Percentiles rank a stretch among this genome's conserved stretches.
Conservation (phyloP, 495 filamentous ascomycete genomes). For the Neurospora terricola region DNA sequence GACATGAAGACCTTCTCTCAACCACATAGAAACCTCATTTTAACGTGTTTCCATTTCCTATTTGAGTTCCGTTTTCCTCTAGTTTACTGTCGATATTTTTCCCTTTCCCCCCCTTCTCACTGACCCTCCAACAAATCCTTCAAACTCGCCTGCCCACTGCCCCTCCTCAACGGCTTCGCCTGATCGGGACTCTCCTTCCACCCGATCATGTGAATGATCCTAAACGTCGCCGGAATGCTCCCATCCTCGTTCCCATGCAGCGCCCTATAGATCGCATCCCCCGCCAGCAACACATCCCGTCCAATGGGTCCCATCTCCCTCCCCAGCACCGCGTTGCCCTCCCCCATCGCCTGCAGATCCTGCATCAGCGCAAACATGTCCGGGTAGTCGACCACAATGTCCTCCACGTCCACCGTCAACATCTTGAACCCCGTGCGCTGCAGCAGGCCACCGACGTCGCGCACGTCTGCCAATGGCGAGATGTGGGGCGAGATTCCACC, state of each 20-base stretch:
- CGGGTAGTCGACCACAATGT: conserved; percentile 94
- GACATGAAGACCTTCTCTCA: background rate
- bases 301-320: conserved; percentile 63
- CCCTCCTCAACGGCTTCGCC: conserved; percentile 66
- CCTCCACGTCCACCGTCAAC: conserved; percentile 94
- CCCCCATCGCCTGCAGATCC: conserved; percentile 91
- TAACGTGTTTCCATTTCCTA: background rate
- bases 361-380: conserved; percentile 82
- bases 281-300: conserved; percentile 78
- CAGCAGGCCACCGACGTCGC: conserved; percentile 82
- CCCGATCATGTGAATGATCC: conserved; percentile 93
- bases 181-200: conserved; percentile 85
- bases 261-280: conserved; percentile 78
- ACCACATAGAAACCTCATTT: background rate
- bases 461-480: conserved; percentile 82
- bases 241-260: conserved; percentile 66
- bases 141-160: conserved; percentile 71
- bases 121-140: conserved; percentile 63
- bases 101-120: background rate
- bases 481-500: conserved; percentile 84
- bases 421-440: conserved; percentile 86
- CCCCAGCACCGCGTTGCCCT: conserved; percentile 78
- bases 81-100: background rate
- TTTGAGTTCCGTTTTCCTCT: background rate
- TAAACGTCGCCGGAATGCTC: conserved; percentile 78